Evolutionary conservation across 352 stramenopile species (phyloP), one percentile per base, ranked within the genome.

Genomic region (Phytophthora constricta): DNA sequence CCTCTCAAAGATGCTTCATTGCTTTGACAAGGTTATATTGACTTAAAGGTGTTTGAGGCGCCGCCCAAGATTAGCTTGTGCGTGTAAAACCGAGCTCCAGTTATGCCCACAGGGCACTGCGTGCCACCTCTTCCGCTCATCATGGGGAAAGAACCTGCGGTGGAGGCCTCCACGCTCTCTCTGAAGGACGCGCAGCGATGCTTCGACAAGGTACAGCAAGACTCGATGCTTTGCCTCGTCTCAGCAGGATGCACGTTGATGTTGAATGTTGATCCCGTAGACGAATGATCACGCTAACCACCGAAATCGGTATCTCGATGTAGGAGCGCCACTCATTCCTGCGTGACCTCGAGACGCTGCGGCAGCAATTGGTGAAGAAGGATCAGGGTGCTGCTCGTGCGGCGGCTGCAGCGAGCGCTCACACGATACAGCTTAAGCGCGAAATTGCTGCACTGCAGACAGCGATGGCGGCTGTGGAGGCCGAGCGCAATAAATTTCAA

Each of bases 331-430:
- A 62, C 2, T 64, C 82, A 20, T 85, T 93, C 54, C 61, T 95
- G 27, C 74, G 79, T 3, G 83, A 93, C 55, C 70, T 95, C 27
- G 86, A 93, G 67, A 89, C 70, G 9, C 73, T 95, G 60, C 77
- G 84, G 10, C 80, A 91, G 47, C 84, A 95, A 41, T 65, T 91
- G 19, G 62, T 92, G n/a, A 87, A 87, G 53, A 95, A 95, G 52
- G 86, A 93, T 41, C 78, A 90, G 47, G 59, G 28, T 17, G 69
- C 80, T 22, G 65, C 64, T 41, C 90, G 87, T 22, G 68, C 77
- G 1, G 59, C 83, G 3, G 72, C 80, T 4, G 65, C 77, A 39
- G 79, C 82, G 42, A 95, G 86, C 47, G 67, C 79, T 5, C 84
- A 93, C 59, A 62, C 72, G 23, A 76, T 95, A 41, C 83, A 90